These are phyloP conservation scores for Sporothrix protearum DNA, from an alignment of 2,329 filamentous ascomycete genomes.

Conservation along the genomic window DNA sequence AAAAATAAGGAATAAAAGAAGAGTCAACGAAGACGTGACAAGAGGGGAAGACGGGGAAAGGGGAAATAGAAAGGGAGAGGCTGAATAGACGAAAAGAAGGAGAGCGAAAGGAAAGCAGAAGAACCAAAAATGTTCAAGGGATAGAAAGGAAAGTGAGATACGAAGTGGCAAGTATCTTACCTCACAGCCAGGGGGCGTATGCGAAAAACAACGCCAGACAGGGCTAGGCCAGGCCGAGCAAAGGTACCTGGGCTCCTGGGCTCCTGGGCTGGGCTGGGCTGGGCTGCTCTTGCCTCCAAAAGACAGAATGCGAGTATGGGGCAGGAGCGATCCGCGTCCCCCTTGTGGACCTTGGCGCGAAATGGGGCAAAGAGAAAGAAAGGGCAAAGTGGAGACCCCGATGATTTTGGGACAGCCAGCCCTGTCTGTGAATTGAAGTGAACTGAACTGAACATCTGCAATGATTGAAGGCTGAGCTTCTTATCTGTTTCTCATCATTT, in stretches of 20 bases:
- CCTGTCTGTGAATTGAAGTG: neutral
- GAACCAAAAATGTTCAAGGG: neutral
- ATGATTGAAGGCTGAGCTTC: neutral
- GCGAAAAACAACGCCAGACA: slow-evolving; percentile 2
- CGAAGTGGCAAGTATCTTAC: neutral
- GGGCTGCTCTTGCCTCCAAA: neutral
- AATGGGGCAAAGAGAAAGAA: neutral
- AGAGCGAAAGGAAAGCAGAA: neutral
- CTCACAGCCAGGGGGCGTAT: neutral
- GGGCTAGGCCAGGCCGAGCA: neutral
- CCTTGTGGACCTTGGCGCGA: slow-evolving; percentile 8
- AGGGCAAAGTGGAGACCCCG: neutral
- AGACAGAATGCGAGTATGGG: neutral
- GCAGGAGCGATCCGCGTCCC: slow-evolving; percentile 11
- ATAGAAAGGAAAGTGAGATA: neutral
- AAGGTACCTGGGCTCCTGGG: neutral
- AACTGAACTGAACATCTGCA: neutral
- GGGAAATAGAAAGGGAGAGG: neutral
- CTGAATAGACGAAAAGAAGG: neutral
- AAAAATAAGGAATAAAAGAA: neutral
- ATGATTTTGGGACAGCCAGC: neutral
- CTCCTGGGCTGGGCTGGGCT: too few relatives aligned
- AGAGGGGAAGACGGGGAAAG: neutral
- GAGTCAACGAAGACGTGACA: neutral
- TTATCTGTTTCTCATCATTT: neutral